These are phyloP conservation scores for Cadophora sp. DNA, from an alignment of 2,329 filamentous ascomycete species.

Conservation along the genomic window DNA sequence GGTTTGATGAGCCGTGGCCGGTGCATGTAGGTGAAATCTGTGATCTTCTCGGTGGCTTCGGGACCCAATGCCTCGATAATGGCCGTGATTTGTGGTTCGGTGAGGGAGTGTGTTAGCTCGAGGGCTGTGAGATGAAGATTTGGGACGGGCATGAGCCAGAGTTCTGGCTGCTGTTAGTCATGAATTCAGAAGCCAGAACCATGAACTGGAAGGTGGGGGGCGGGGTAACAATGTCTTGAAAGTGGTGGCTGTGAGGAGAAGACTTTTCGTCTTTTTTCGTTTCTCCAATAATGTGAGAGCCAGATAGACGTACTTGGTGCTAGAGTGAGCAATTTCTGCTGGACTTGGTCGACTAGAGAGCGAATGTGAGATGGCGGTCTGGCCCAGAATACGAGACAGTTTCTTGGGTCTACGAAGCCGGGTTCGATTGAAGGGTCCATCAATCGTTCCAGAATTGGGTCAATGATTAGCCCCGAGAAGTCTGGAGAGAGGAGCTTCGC, in stretches of 20 bases:
- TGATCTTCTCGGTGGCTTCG: constrained; percentile 60
- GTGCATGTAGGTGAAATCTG: constrained; percentile 70
- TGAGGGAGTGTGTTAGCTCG: constrained; percentile 83
- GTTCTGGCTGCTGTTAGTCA: constrained; percentile 53
- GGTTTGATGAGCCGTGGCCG: constrained; percentile 82
- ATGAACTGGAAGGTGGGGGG: not conserved
- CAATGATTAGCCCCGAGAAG: constrained; percentile 76
- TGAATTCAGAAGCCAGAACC: not conserved
- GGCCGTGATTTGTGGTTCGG: constrained; percentile 68
- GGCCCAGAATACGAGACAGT: constrained; percentile 90
- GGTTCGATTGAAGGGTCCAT: constrained; percentile 68
- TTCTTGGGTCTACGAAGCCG: constrained; percentile 74
- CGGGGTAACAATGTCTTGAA: not conserved
- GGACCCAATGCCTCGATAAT: constrained; percentile 65
- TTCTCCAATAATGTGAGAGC: not conserved
- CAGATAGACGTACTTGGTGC: constrained; percentile 68
- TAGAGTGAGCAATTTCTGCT: constrained; percentile 66
- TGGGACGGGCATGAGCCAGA: constrained; percentile 86
- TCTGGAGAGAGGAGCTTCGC: constrained; percentile 72
- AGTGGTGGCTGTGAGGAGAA: not conserved
- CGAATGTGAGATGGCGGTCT: constrained; percentile 77
- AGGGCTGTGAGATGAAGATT: constrained; percentile 85
- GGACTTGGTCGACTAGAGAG: constrained; percentile 70
- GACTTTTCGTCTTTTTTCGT: not conserved
- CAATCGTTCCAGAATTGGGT: constrained; percentile 76